phyloP scores from a whole-genome alignment of 2,329 filamentous ascomycete genomes.

The Pyrenophora graminea region DNA sequence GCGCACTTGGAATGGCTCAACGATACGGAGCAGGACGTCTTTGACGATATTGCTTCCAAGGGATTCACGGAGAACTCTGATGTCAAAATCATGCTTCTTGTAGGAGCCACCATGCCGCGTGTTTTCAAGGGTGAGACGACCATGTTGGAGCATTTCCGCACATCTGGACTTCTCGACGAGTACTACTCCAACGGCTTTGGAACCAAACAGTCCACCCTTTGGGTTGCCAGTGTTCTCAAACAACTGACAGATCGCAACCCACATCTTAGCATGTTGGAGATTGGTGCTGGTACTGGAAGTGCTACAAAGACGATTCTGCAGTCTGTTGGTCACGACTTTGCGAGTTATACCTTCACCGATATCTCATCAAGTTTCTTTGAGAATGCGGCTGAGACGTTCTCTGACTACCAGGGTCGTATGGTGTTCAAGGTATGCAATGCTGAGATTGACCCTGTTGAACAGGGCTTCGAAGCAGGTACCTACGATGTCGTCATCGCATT shows the following conservation, averaged over 20 bases:
- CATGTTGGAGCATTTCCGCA: constrained; percentile 1
- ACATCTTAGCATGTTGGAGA: background rate
- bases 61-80: background rate
- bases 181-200: constrained; percentile 2
- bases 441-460: constrained; percentile 5
- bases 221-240: background rate
- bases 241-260: background rate
- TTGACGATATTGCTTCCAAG: background rate
- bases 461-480: constrained; percentile 13
- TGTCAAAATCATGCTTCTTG: background rate
- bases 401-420: background rate
- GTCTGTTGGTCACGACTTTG: constrained; percentile 2
- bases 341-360: constrained; percentile 23
- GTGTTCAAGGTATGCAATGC: constrained; percentile 14
- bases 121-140: constrained; percentile 3
- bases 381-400: background rate
- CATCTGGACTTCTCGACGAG: background rate
- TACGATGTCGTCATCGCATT: constrained; percentile 28
- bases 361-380: constrained; percentile 6
- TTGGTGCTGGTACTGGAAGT: constrained; percentile 3
- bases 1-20: background rate
- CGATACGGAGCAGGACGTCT: background rate
- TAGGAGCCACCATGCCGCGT: background rate
- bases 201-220: background rate
- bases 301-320: constrained; percentile 9